Conservation (phyloP, 768 basidiomycete species). For the Lyophyllum decastes region DNA sequence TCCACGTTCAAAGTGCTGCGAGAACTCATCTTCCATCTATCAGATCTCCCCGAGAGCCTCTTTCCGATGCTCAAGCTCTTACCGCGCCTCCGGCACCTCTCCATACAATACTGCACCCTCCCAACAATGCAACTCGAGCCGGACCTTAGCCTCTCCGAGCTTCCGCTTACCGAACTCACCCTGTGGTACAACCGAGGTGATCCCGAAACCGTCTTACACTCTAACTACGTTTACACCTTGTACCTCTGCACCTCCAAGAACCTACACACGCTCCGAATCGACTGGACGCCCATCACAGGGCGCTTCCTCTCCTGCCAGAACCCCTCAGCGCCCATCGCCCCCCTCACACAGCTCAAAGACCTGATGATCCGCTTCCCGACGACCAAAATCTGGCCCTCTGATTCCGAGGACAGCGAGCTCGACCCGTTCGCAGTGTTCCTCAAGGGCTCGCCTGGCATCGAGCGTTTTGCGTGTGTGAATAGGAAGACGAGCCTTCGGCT, state of each 20-base stretch:
- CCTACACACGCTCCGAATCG: conserved; percentile 43
- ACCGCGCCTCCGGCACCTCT: conserved; percentile 36
- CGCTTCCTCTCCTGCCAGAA: conserved; percentile 29
- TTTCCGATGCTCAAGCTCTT: conserved; percentile 37
- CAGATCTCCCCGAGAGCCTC: conserved; percentile 36
- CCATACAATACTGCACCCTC: conserved; percentile 40
- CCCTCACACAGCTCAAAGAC: conserved; percentile 17
- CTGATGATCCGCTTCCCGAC: conserved; percentile 22
- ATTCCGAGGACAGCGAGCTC: conserved; percentile 8
- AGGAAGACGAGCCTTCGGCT: conserved; percentile 16
- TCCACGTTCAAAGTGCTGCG: conserved; percentile 34
- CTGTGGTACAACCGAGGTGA: conserved; percentile 37
- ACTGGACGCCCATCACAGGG: conserved; percentile 39
- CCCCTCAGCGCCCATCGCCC: conserved; percentile 15
- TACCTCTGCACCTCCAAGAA: conserved; percentile 35
- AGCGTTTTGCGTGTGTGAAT: conserved; percentile 15
- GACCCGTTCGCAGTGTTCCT: conserved; percentile 22
- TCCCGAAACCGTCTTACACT: conserved; percentile 4
- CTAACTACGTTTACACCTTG: conserved; percentile 20
- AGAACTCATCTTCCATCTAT: conserved; percentile 36
- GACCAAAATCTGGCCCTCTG: conserved; percentile 18
- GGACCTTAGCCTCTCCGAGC: conserved; percentile 24
- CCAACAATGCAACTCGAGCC: conserved; percentile 20
- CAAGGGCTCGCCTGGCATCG: conserved; percentile 10
- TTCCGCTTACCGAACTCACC: conserved; percentile 45